Evolutionary conservation across 208 protist genomes (phyloP), one percentile per base, ranked within the genome.

Genomic region (Leptomonas seymouri): DNA sequence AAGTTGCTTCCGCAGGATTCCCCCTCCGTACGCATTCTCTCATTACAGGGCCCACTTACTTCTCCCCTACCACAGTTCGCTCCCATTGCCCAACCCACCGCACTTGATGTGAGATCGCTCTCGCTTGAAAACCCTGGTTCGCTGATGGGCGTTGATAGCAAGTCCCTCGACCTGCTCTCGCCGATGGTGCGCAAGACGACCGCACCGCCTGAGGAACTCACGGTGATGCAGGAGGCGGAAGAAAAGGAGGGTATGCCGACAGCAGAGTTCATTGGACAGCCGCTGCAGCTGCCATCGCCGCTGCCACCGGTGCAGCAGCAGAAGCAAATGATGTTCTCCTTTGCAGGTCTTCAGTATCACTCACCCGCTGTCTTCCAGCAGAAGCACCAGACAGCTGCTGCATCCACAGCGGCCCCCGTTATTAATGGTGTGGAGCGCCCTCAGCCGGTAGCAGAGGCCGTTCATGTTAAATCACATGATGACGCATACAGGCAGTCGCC

Each of bases 171-270:
- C 11, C 25, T 67, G n/a, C 45, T 31, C 48, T 67, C 61, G 3
- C 61, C 48, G 42, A 23, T 67, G n/a, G 5, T 16, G 48, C 61
- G 61, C 34, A 67, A 67, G 48, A 67, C 34, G 2, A 67, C 61
- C 5, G 61, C 61, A 21, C 46, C 28, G 23, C 61, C 61, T 30
- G 61, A 55, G 36, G 61, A 15, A 34, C 23, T 67, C 23, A 11
- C 23, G 34, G 7, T n/a, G 46, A 46, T 36, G 39, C 14, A 3
- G 39, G 31, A 11, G 39, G 59, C 53, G 28, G 46, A 55, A 28
- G 61, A 57, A 16, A 34, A 63, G 20, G 20, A 46, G 36, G 39
- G 36, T 6, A 23, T 18, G 16, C 23, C 20, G 44, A 2, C 44
- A 6, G 4, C 44, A 9, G 45, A 65, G 20, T 20, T 64, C 23